phyloP scores from a whole-genome alignment of 192 early-diverging fungal species.

The Funneliformis geosporum region DNA sequence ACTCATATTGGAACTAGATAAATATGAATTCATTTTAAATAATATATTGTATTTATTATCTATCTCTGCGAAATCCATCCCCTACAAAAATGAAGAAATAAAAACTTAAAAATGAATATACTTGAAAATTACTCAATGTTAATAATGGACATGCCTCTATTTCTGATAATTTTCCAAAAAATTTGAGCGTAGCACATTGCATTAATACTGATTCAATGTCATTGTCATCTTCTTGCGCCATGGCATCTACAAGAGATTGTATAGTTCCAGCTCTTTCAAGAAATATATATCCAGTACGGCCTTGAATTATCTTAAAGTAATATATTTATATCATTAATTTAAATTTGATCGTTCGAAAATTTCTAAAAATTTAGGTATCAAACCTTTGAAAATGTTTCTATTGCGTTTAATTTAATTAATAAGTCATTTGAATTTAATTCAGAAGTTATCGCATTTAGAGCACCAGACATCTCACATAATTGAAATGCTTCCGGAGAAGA shows the following conservation, averaged over 20 bases:
- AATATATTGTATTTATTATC: constrained; percentile 34
- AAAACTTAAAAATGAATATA: background rate
- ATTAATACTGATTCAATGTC: constrained; percentile 41
- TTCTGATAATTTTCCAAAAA: constrained; percentile 45
- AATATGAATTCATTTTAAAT: constrained; percentile 2
- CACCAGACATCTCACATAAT: constrained; percentile 36
- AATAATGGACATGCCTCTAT: constrained; percentile 27
- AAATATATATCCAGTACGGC: constrained; percentile 39
- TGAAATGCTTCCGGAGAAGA: constrained; percentile 42
- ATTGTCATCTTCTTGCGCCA: constrained; percentile 30
- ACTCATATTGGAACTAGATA: constrained; percentile 35
- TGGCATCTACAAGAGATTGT: constrained; percentile 35
- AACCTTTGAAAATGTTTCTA: constrained; percentile 51
- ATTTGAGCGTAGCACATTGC: constrained; percentile 46
- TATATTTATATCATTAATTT: background rate
- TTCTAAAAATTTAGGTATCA: background rate
- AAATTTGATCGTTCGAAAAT: background rate
- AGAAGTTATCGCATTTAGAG: constrained; percentile 37
- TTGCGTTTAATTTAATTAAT: constrained; percentile 47
- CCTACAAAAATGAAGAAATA: constrained; percentile 14
- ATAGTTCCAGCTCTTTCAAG: constrained; percentile 40
- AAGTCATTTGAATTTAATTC: constrained; percentile 46
- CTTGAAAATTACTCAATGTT: background rate
- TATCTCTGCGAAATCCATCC: constrained; percentile 22
- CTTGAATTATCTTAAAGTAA: constrained; percentile 34